Base-by-base conservation (phyloP, 352 stramenopile species). In the Peronospora belbahrii region DNA sequence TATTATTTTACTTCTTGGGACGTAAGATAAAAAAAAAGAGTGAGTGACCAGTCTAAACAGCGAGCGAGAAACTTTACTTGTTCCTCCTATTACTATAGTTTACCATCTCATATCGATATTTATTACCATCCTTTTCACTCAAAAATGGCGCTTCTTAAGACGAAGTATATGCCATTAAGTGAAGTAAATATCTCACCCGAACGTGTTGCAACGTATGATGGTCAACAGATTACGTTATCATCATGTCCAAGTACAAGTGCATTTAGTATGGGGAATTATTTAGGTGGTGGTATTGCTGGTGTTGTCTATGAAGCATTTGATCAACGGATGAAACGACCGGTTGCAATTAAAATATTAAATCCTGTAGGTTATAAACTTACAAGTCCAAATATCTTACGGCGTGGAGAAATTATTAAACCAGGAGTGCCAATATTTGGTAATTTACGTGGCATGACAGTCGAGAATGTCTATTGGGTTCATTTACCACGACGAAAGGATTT, bases 321-420 rank as follows among this genome's bases (percentile, higher is more conserved):
- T 58, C 62, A 72, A 35, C 63, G 76, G n/a, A 57, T 65, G 30
- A 77, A 88, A 52, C 71, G 79, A 11, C 75, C 84, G 27, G 79
- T 98, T 19, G 94, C 95, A 23, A 91, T 98, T 42, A 98, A 98
- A 70, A 97, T 98, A 49, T 66, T 98, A 14, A 97, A 98, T 59
- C 93, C 95, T 6, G 91, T 98, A 28, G 88, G 91, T 48, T 98
- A 97, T 63, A 94, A 96, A 42, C 75, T 98, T 30, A 67, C 86
- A 17, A 73, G 78, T 17, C 59, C 80, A 0, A 71, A 78, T 11
- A 62, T 73, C 11, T 56, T 97, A 11, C 67, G 82, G 4, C 76
- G 84, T 25, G 89, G 68, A 32, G 86, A 97, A 31, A 72, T 97
- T 30, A 69, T 97, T n/a, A 79, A 83, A 36, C 64, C 68, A 17